Evolutionary conservation across 805 yeast species (phyloP), one percentile per base, ranked within the genome.

Genomic region (Saccharomycopsis selenospora): DNA sequence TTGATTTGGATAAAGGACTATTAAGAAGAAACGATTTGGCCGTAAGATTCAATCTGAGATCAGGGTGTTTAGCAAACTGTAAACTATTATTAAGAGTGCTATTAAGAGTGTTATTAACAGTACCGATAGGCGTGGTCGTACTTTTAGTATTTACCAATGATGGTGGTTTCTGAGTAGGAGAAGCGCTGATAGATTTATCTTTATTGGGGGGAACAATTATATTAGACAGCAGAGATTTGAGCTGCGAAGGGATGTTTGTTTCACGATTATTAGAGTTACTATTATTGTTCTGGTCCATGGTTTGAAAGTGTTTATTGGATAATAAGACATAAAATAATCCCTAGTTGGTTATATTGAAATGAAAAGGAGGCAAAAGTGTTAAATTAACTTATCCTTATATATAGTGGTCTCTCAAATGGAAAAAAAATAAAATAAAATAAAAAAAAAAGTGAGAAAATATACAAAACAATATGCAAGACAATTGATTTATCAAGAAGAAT

Each of bases 1-100:
- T 33, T 7, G 51, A 43, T 26, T 36, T 30, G 2, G 47, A n/a
- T 3, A 43, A 17, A 7, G 51, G 48, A 10, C 26, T 40, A 25
- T 24, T 28, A 3, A 30, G 20, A 17, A 44, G 38, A 33, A 48
- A 48, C 13, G 51, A 48, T 28, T 40, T 40, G 5, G 51, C 51
- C 24, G 51, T 14, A 20, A 17, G 38, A 14, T 33, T 33, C 5
- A 33, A 14, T 17, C 10, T 17, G 38, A 33, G 38, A 14, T 33
- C 38, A 6, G 38, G 38, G 10, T 33, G 38, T 33, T 20, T n/a
- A n/a, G n/a, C n/a, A n/a, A n/a, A n/a, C n/a, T n/a, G n/a, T n/a
- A n/a, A n/a, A n/a, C n/a, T n/a, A n/a, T n/a, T n/a, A n/a, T 4
- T 7, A 33, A 20, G 38, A 20, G 38, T 6, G 4, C 10, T 6